Evolutionary conservation across 1,139 yeast genomes (phyloP).

Genomic region (Sugiyamaella paludigena): DNA sequence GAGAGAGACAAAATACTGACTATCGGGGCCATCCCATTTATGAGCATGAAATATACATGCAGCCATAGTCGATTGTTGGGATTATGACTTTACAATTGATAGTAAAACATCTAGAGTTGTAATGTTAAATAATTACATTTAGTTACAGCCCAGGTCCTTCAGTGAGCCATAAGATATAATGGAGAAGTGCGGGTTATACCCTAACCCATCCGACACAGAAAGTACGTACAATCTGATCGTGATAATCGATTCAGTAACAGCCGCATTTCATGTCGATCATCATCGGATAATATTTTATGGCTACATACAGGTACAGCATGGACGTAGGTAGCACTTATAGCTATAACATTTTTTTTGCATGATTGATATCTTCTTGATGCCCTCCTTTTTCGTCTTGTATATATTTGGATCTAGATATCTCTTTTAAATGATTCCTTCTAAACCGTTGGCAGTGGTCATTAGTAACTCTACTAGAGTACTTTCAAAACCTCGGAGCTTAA

Average conservation of each 20-base stretch:
- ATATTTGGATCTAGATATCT: neutral
- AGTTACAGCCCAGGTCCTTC: too few relatives aligned
- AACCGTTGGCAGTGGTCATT: neutral
- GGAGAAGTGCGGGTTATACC: too few relatives aligned
- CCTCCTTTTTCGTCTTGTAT: too few relatives aligned
- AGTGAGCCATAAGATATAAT: too few relatives aligned
- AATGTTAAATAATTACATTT: too few relatives aligned
- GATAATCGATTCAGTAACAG: neutral
- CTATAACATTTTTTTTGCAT: too few relatives aligned
- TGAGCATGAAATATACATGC: slow-evolving; percentile 50
- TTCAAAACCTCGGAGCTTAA: neutral
- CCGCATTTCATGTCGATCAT: neutral
- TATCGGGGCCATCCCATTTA: slow-evolving; percentile 57
- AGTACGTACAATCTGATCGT: too few relatives aligned
- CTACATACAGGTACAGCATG: neutral
- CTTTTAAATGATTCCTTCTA: too few relatives aligned
- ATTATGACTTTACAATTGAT: neutral
- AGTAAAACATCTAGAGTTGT: too few relatives aligned
- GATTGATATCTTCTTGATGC: too few relatives aligned
- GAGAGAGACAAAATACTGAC: slow-evolving; percentile 60
- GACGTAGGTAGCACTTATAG: too few relatives aligned
- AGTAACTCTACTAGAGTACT: neutral
- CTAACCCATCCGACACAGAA: too few relatives aligned
- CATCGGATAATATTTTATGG: neutral
- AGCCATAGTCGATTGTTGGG: slow-evolving; percentile 12